A percentile compares a stretch with the other conserved stretches of the same genome.
phyloP scores from a whole-genome alignment of 2,329 filamentous ascomycete genomes.

The Colletotrichum caudatum region DNA sequence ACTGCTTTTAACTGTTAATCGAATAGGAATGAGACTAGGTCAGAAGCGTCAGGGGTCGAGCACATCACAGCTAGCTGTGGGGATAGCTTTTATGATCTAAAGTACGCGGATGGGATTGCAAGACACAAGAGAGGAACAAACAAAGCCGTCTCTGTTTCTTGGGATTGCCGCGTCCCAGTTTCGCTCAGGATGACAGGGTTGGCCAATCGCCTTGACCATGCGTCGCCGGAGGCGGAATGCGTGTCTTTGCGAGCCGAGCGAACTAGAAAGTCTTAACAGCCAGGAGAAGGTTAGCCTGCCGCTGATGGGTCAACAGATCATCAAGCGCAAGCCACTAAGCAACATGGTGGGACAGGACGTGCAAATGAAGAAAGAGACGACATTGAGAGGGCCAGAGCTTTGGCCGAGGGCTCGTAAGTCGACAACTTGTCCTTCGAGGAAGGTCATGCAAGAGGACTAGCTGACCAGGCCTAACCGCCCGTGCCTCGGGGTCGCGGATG shows the following conservation, averaged over 20 bases:
- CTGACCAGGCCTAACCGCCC: conserved; percentile 1
- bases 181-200: neutral
- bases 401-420: neutral
- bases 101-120: neutral
- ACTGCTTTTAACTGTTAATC: neutral
- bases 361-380: neutral
- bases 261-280: neutral
- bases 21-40: neutral
- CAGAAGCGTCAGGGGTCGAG: neutral
- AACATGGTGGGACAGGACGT: neutral
- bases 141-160: neutral
- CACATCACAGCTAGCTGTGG: neutral
- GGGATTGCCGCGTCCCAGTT: neutral
- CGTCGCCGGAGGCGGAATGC: neutral
- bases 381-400: neutral
- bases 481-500: conserved; percentile 1
- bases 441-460: neutral
- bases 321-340: conserved; percentile 3
- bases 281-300: neutral
- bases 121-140: neutral
- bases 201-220: neutral
- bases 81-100: neutral
- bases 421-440: neutral
- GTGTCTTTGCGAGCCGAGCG: neutral
- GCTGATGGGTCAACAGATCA: neutral